A percentile compares a stretch with the other conserved stretches of the same genome.
Conservation (phyloP, 257 asterid species). For the Penstemon newberryi region DNA sequence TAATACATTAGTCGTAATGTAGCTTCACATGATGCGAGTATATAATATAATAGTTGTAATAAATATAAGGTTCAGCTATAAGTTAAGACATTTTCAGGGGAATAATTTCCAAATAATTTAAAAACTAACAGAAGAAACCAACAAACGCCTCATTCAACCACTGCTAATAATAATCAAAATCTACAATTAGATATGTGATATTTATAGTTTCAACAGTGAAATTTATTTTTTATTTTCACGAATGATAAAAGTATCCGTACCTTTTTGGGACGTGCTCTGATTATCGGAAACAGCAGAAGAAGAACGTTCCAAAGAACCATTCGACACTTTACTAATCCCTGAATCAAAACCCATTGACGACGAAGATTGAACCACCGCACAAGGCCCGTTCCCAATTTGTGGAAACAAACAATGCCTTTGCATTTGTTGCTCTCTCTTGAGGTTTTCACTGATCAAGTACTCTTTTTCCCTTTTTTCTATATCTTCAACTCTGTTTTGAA, state of each 20-base stretch:
- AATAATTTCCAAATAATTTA: too few species aligned
- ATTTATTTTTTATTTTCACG: not conserved
- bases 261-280: not conserved
- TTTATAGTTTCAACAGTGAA: not conserved
- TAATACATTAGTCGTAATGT: too few species aligned
- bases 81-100: too few species aligned
- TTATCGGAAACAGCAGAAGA: conserved; percentile 11
- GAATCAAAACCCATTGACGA: not conserved
- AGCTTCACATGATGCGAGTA: too few species aligned
- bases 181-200: not conserved
- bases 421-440: not conserved
- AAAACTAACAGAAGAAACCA: not conserved
- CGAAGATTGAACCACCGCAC: too few species aligned
- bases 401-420: not conserved
- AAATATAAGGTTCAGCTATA: too few species aligned
- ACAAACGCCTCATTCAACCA: not conserved
- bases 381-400: not conserved
- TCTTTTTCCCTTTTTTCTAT: not conserved
- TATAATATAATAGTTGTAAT: too few species aligned
- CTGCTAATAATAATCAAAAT: not conserved
- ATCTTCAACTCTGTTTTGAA: not conserved
- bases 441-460: too few species aligned
- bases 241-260: not conserved
- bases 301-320: not conserved
- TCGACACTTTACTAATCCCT: not conserved